A percentile compares a stretch with the other conserved stretches of the same genome.
phyloP scores from a whole-genome alignment of 345 rosid genomes.

The Pistacia vera region DNA sequence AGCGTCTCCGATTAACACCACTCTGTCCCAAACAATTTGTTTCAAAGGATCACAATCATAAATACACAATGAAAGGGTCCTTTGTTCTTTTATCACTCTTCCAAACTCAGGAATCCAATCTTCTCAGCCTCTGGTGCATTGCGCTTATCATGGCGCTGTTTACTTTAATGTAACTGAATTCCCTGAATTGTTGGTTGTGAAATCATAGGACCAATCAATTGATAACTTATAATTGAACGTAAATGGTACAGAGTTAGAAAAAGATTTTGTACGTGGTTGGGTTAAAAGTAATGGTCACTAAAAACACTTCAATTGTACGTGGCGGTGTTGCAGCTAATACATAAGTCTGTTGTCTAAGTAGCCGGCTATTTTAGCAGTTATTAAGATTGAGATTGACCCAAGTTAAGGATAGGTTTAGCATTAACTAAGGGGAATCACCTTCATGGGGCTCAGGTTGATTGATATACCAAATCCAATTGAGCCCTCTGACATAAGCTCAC shows the following conservation, averaged over 20 bases:
- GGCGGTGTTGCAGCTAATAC: too few species aligned
- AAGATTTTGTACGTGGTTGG: too few species aligned
- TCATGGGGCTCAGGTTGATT: conserved; percentile 70
- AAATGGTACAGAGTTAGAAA: too few species aligned
- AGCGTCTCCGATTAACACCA: conserved; percentile 71
- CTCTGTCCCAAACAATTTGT: conserved; percentile 51
- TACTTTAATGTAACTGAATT: conserved; percentile 67
- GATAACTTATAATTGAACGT: too few species aligned
- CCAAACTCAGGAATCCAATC: conserved; percentile 66
- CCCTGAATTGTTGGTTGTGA: conserved; percentile 33
- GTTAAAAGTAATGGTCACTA: too few species aligned
- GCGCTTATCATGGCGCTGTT: conserved; percentile 49
- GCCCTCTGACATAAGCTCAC: conserved; percentile 50
- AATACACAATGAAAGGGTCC: conserved; percentile 67
- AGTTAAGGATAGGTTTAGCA: too few species aligned
- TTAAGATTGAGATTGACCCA: too few species aligned
- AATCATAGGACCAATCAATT: background rate
- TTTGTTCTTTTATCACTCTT: conserved; percentile 56
- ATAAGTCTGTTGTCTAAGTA: too few species aligned
- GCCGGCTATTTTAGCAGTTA: too few species aligned
- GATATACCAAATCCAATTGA: conserved; percentile 75
- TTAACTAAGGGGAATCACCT: conserved; percentile 34
- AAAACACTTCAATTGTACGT: too few species aligned
- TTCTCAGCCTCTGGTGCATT: conserved; percentile 66
- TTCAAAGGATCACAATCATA: conserved; percentile 71